A percentile compares a stretch with the other conserved stretches of the same genome.
Conservation (phyloP, 441 rosid genomes). For the Mallotus repandus region DNA sequence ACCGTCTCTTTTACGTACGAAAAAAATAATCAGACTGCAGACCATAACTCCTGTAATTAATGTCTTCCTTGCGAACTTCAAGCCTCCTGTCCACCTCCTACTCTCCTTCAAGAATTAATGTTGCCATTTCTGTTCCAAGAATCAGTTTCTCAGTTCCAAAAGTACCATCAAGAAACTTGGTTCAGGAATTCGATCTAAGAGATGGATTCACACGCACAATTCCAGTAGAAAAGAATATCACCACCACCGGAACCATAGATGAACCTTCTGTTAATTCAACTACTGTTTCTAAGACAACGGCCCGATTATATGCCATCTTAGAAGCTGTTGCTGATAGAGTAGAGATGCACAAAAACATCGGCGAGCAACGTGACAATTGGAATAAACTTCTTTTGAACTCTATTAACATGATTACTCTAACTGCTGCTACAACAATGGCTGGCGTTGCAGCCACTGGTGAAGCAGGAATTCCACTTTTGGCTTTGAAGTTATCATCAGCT, state of each 20-base stretch:
- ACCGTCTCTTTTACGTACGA: background rate
- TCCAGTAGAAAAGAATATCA: slow-evolving; percentile 16
- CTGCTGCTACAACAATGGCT: slow-evolving; percentile 47
- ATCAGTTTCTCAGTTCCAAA: slow-evolving; percentile 27
- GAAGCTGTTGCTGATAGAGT: slow-evolving; percentile 52
- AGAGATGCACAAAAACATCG: slow-evolving; percentile 58
- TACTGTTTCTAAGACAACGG: background rate
- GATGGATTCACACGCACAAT: slow-evolving; percentile 13
- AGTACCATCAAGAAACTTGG: slow-evolving; percentile 8
- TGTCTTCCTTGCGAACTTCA: slow-evolving; percentile 45
- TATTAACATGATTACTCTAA: slow-evolving; percentile 53
- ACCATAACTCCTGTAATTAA: slow-evolving; percentile 10
- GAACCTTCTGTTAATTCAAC: slow-evolving; percentile 4
- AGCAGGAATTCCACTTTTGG: slow-evolving; percentile 30
- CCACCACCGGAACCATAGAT: background rate
- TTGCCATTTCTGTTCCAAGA: slow-evolving; percentile 41
- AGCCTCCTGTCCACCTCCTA: background rate
- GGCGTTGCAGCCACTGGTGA: slow-evolving; percentile 31
- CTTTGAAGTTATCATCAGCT: slow-evolving; percentile 46
- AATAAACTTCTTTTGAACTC: slow-evolving; percentile 51
- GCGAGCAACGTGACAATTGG: slow-evolving; percentile 57
- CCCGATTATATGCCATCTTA: slow-evolving; percentile 39
- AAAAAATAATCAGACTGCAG: background rate
- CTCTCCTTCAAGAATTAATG: slow-evolving; percentile 30
- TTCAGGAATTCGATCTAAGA: slow-evolving; percentile 18